Conservation (phyloP, 2,329 filamentous ascomycete species). For the Penicillium sp. region DNA sequence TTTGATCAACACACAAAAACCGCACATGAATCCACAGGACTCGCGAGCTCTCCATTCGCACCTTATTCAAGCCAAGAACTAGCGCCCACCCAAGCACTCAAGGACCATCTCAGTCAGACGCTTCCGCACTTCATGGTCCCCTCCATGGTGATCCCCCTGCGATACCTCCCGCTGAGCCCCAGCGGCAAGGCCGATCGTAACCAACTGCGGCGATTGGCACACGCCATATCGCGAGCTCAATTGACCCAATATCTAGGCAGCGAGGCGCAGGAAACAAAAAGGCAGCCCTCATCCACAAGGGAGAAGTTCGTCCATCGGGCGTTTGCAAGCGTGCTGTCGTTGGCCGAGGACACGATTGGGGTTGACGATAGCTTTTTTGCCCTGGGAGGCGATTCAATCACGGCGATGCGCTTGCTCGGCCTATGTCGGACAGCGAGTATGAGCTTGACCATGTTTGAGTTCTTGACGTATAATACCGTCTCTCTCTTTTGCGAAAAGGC, state of each 20-base stretch:
- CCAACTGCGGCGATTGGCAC: neutral
- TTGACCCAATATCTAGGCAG: neutral
- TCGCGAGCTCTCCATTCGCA: no score
- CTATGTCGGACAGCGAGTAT: no score
- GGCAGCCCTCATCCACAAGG: neutral
- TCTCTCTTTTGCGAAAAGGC: no score
- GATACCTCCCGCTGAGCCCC: neutral
- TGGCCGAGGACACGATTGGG: neutral
- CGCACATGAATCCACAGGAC: no score
- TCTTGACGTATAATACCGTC: no score
- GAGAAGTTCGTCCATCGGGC: neutral
- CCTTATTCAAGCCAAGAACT: no score
- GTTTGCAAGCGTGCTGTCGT: neutral
- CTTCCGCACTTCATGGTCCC: constrained; percentile 5
- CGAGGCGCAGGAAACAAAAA: neutral
- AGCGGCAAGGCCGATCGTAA: neutral
- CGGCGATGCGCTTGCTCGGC: neutral
- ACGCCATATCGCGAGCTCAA: neutral
- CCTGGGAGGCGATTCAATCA: constrained; percentile 1
- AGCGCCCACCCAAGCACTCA: no score
- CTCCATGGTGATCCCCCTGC: neutral
- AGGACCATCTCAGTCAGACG: neutral
- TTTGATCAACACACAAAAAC: no score
- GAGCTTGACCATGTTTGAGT: no score
- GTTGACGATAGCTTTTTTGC: neutral